Percentiles rank a stretch among this genome's conserved stretches.
These are phyloP conservation scores for Candida andamanensis DNA, from an alignment of 805 yeast species.

Conservation along the genomic window DNA sequence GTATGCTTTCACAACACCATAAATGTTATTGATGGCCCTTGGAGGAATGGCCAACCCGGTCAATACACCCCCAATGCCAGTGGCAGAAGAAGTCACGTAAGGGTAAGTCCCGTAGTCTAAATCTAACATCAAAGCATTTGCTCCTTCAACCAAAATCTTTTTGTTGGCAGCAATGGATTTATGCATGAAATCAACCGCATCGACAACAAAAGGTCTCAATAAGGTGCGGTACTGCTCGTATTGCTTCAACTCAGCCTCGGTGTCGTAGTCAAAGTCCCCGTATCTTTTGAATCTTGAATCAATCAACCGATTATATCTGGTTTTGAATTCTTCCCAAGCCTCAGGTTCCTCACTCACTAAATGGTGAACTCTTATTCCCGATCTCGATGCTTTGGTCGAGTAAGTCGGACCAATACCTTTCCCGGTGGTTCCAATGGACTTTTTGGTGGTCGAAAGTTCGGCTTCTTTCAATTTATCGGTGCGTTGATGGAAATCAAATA, in stretches of 20 bases:
- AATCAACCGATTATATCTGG: conserved; percentile 69
- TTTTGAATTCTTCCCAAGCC: conserved; percentile 89
- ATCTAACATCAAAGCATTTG: conserved; percentile 96
- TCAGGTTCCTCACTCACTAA: conserved; percentile 83
- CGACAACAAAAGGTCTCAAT: conserved; percentile 88
- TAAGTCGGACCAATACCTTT: conserved; percentile 99
- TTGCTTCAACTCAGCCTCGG: conserved; percentile 70
- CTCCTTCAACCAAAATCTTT: conserved; percentile 93
- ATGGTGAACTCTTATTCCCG: conserved; percentile 96
- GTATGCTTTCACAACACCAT: conserved; percentile 97
- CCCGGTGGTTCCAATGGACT: conserved; percentile 95
- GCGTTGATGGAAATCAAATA: conserved; percentile 96
- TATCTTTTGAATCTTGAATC: conserved; percentile 83
- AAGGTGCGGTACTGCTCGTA: conserved; percentile 70
- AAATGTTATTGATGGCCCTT: conserved; percentile 65
- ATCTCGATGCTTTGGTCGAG: conserved; percentile 93
- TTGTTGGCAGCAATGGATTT: conserved; percentile 70
- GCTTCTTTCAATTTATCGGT: conserved; percentile 94
- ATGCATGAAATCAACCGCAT: conserved; percentile 81
- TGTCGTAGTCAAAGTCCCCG: conserved; percentile 87
- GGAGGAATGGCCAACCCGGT: conserved; percentile 99
- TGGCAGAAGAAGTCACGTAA: conserved; percentile 89
- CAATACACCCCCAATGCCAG: conserved; percentile 96
- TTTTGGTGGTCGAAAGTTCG: conserved; percentile 74
- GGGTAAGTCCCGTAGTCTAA: conserved; percentile 98